A percentile compares a stretch with the other conserved stretches of the same genome.
These are phyloP conservation scores for Picea abies DNA, from an alignment of 83 land plant species.

Conservation along the genomic window DNA sequence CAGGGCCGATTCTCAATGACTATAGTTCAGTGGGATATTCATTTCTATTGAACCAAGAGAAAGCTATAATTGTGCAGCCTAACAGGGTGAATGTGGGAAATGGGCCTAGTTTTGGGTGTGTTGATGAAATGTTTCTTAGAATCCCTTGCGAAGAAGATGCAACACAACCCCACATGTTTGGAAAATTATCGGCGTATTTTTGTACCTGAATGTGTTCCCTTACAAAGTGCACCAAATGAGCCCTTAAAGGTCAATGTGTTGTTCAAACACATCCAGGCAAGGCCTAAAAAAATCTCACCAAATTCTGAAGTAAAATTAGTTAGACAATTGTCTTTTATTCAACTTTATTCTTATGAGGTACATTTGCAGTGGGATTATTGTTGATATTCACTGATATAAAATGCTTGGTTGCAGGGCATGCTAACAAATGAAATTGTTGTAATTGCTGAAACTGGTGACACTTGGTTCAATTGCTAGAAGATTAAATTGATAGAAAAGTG, in stretches of 20 bases:
- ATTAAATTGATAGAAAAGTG: too few relatives aligned
- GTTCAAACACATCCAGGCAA: constrained; percentile 74
- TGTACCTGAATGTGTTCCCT: constrained; percentile 54
- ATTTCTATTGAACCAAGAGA: constrained; percentile 65
- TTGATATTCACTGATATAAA: neutral
- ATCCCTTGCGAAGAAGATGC: constrained; percentile 55
- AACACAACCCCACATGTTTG: constrained; percentile 51
- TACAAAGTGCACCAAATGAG: too few relatives aligned
- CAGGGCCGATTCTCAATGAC: constrained; percentile 74
- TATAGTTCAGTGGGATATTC: constrained; percentile 86
- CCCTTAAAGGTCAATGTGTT: constrained; percentile 63
- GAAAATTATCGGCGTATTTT: constrained; percentile 66
- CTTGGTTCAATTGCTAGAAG: too few relatives aligned
- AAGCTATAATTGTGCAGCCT: constrained; percentile 67
- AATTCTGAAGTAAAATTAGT: neutral
- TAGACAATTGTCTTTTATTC: neutral
- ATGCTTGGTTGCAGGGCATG: too few relatives aligned
- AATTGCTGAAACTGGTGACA: too few relatives aligned
- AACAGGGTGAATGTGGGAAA: constrained; percentile 60
- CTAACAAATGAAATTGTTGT: too few relatives aligned
- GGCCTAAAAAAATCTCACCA: neutral
- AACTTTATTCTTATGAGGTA: neutral
- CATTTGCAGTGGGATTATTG: too few relatives aligned
- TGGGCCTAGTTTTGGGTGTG: constrained; percentile 68
- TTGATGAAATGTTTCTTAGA: constrained; percentile 75